Percentiles rank a stretch among this genome's conserved stretches.
phyloP scores from a whole-genome alignment of 331 rosid species.

The Acacia pycnantha region DNA sequence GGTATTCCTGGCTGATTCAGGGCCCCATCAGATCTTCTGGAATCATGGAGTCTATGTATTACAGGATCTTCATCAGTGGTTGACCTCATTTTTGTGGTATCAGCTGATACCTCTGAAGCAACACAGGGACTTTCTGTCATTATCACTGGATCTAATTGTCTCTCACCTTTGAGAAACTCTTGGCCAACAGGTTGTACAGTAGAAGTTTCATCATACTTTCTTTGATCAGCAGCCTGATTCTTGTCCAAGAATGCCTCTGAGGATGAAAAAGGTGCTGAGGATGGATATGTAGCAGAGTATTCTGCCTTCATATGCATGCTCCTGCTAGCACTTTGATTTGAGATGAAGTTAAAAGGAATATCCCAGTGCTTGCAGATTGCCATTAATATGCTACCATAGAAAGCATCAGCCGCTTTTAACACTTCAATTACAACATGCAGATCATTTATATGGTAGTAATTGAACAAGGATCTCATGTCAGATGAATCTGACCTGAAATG shows the following conservation, averaged over 20 bases:
- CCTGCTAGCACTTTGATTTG: slow-evolving; percentile 32
- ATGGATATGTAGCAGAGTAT: slow-evolving; percentile 29
- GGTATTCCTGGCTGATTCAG: slow-evolving; percentile 44
- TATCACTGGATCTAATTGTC: slow-evolving; percentile 39
- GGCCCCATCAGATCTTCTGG: slow-evolving; percentile 38
- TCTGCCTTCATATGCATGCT: slow-evolving; percentile 30
- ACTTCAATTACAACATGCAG: slow-evolving; percentile 62
- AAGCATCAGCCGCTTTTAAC: slow-evolving; percentile 61
- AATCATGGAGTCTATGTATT: slow-evolving; percentile 29
- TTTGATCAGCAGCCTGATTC: slow-evolving; percentile 38
- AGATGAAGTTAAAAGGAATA: slow-evolving; percentile 39
- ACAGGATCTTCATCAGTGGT: slow-evolving; percentile 38
- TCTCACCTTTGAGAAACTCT: slow-evolving; percentile 45
- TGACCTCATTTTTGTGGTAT: slow-evolving; percentile 44
- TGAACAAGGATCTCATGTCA: slow-evolving; percentile 55
- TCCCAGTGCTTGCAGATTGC: slow-evolving; percentile 74
- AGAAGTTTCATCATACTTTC: slow-evolving; percentile 42
- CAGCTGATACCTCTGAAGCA: slow-evolving; percentile 60
- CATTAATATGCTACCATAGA: slow-evolving; percentile 55
- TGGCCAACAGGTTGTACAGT: slow-evolving; percentile 27
- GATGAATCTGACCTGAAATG: slow-evolving; percentile 77
- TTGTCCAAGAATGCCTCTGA: slow-evolving; percentile 41
- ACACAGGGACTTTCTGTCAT: slow-evolving; percentile 49
- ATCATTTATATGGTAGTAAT: slow-evolving; percentile 78
- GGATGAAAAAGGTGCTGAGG: slow-evolving; percentile 33